Percentiles rank a stretch among this genome's conserved stretches.
phyloP scores from a whole-genome alignment of 2,329 filamentous ascomycete species.

The Monilinia laxa region DNA sequence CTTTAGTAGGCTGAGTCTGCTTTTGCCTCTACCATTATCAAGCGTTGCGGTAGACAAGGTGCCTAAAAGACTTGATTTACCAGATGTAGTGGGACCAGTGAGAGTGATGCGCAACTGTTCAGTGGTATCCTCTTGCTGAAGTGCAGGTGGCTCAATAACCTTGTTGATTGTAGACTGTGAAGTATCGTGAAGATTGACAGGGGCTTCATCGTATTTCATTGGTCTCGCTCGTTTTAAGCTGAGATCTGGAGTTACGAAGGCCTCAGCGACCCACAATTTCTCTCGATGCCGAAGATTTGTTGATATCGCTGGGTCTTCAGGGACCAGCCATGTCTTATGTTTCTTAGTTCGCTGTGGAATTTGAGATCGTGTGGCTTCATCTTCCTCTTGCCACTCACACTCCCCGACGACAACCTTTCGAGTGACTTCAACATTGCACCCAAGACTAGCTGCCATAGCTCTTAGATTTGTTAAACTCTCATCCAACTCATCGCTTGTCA shows the following conservation, averaged over 20 bases:
- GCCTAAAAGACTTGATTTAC: conserved; percentile 88
- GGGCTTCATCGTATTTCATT: background rate
- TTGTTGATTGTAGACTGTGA: conserved; percentile 10
- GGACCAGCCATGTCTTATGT: conserved; percentile 19
- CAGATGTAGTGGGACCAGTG: conserved; percentile 84
- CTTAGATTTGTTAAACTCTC: conserved; percentile 84
- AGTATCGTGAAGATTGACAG: conserved; percentile 15
- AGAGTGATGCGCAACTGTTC: conserved; percentile 84
- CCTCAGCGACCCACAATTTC: conserved; percentile 84
- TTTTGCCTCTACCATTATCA: conserved; percentile 90
- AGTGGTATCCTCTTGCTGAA: conserved; percentile 25
- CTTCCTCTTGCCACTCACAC: conserved; percentile 63
- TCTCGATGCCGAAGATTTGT: conserved; percentile 43
- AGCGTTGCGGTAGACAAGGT: conserved; percentile 83
- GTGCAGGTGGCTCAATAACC: background rate
- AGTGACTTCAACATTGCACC: conserved; percentile 78
- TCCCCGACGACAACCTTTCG: conserved; percentile 82
- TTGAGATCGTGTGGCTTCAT: conserved; percentile 21
- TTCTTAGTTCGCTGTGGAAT: conserved; percentile 29
- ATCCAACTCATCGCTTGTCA: conserved; percentile 87
- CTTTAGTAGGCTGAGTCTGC: conserved; percentile 81
- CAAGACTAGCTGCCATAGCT: conserved; percentile 89
- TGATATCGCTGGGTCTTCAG: conserved; percentile 6
- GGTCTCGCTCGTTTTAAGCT: conserved; percentile 41
- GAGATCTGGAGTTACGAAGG: conserved; percentile 75